Evolutionary conservation across 805 yeast species (phyloP), one percentile per base, ranked within the genome.

Genomic region (Candida pini): DNA sequence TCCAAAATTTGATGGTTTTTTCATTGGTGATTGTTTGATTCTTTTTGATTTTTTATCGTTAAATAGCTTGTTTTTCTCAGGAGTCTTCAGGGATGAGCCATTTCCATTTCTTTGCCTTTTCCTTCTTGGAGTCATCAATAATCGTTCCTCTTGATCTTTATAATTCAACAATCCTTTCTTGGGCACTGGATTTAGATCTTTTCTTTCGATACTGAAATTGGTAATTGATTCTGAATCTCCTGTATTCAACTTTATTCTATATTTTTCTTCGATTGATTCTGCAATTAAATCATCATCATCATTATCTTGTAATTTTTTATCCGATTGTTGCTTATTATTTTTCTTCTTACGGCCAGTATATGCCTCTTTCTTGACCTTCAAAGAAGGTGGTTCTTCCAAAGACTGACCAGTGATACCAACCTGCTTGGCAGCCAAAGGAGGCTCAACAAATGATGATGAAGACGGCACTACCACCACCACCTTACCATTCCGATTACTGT

Each of bases 351-450:
- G 46, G 18, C 76, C 69, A 76, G 81, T 70, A 31, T 70, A 54
- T 13, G 76, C 63, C 30, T 76, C 82, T 42, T 69, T 74, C 48
- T 70, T 74, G 24, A 73, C 61, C 48, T 73, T 79, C 4, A 65
- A 57, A 13, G 76, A 72, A 7, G 96, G 96, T 5, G 69, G 67
- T n/a, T 73, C 67, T 43, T 76, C 85, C 35, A 87, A 58, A 4
- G 92, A 81, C 26, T 76, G 65, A 2, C 96, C 96, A 0, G 90
- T 80, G 25, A 76, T 75, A 22, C 25, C n/a, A 27, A 84, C 77
- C 9, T 62, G 54, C 0, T 81, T 76, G 24, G 66, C 70, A 1
- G 75, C 70, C 22, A 68, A 54, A 13, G 65, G 67, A 3, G 89
- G 88, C 47, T 85, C 92, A 15, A 63, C 54, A 57, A 77, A 74